Evolutionary conservation across 345 rosid genomes (phyloP), one percentile per base, ranked within the genome.

Genomic region (Eutrema japonicum): DNA sequence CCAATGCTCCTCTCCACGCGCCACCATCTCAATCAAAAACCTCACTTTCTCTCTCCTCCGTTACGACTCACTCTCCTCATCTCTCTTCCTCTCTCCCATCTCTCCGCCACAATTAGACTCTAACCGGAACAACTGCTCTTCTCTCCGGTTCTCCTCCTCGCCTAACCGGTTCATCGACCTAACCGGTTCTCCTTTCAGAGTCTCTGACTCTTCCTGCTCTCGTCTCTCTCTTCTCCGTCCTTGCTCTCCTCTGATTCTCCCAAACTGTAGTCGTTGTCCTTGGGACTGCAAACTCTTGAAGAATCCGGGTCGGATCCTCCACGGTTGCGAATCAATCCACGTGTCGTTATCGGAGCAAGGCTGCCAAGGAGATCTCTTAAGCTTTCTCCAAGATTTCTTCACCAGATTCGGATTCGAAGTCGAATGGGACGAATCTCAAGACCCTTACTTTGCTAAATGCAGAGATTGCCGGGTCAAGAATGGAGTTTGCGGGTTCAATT

Each of bases 401-500:
- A 62, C 79, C 41, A 79, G 71, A 27, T 70, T 73, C 37, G 96
- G 96, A 3, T 76, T 93, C 13, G 82, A 82, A 64, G 89, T 84
- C 18, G 97, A 88, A 79, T 93, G 82, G 82, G 97, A 89, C 55
- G 83, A 64, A 36, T 79, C 86, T 59, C 84, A 83, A 55, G 93
- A 91, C 40, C 73, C 88, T 0, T 88, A 91, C 80, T 94, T 91
- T 22, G 14, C 77, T 0, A 85, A 74, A 43, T 94, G 97, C 78
- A 82, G 59, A 46, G 76, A 66, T 6, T 94, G 98, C 52, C 59
- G 60, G 32, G 66, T 79, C 36, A 48, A 70, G 14, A 80, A 86
- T 2, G 96, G 97, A 2, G 57, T 83, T 38, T 94, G 97, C 54
- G 98, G 96, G 38, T 94, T 82, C 79, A 84, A 94, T 58, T 81